phyloP scores from a whole-genome alignment of 1,284 basidiomycete species.

The Coriolopsis trogii region DNA sequence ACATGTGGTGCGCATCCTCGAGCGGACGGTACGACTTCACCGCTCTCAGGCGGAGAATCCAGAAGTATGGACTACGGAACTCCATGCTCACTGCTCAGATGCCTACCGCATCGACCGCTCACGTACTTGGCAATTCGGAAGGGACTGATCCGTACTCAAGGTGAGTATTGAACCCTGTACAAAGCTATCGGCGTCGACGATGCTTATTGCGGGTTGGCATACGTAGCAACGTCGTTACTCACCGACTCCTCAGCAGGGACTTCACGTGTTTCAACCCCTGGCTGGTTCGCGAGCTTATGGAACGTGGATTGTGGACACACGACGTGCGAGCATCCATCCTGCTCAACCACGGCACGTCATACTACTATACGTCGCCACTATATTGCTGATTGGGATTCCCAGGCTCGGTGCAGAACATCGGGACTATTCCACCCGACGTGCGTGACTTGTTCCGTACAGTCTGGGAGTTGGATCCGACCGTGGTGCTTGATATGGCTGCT shows the following conservation, averaged over 20 bases:
- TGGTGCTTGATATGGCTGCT: background rate
- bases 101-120: background rate
- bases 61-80: background rate
- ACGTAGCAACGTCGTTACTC: background rate
- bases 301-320: background rate
- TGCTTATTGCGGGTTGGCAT: background rate
- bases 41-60: background rate
- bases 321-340: background rate
- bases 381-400: background rate
- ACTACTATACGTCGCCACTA: background rate
- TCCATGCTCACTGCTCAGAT: background rate
- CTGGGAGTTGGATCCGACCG: background rate
- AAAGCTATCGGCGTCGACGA: background rate
- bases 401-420: background rate
- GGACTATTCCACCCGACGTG: background rate
- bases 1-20: background rate
- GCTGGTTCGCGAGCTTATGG: background rate
- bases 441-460: background rate
- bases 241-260: background rate
- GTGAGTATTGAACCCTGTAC: background rate
- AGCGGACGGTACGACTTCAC: background rate
- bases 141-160: background rate
- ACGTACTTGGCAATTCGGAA: background rate
- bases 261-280: background rate
- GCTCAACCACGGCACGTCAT: background rate